Percentiles rank a stretch among this genome's conserved stretches.
These are phyloP conservation scores for Solanum peruvianum DNA, from an alignment of 257 asterid genomes.

Conservation along the genomic window DNA sequence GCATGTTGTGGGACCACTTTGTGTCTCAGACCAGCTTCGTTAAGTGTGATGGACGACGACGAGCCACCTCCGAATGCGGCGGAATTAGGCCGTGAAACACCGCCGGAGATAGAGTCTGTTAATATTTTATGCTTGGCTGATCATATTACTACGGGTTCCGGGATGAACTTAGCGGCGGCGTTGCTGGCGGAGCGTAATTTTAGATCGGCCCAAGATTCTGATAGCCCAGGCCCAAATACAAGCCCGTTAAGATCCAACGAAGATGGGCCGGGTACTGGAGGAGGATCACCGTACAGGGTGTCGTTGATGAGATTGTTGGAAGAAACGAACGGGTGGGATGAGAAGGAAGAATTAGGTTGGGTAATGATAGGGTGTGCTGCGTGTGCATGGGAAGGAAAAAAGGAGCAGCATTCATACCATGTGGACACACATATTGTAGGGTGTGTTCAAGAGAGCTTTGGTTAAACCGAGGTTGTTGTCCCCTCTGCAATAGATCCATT, in stretches of 20 bases:
- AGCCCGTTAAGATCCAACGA: constrained; percentile 4
- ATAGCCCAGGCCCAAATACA: not conserved
- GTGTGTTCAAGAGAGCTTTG: constrained; percentile 88
- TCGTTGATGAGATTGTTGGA: constrained; percentile 82
- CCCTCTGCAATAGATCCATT: constrained; percentile 79
- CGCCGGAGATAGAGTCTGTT: constrained; percentile 9
- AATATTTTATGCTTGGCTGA: constrained; percentile 19
- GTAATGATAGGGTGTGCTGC: constrained; percentile 67
- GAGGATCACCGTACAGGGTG: constrained; percentile 39
- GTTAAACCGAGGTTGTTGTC: constrained; percentile 84
- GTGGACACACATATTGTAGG: constrained; percentile 95
- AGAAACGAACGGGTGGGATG: constrained; percentile 59
- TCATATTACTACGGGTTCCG: constrained; percentile 17
- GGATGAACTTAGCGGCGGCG: constrained; percentile 84
- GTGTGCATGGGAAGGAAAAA: constrained; percentile 93
- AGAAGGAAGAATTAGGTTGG: constrained; percentile 8
- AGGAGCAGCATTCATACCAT: constrained; percentile 92
- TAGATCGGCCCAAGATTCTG: constrained; percentile 43
- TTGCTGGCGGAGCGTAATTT: constrained; percentile 69
- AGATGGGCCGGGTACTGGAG: not conserved
- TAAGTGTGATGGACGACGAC: constrained; percentile 24
- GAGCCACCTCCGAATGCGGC: constrained; percentile 6
- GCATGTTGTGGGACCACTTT: constrained; percentile 55
- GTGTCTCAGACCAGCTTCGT: constrained; percentile 34
- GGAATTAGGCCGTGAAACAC: not conserved